Percentiles rank a stretch among this genome's conserved stretches.
Evolutionary conservation across 306 rosid genomes (phyloP).

Genomic region (Prunus kanzakura): DNA sequence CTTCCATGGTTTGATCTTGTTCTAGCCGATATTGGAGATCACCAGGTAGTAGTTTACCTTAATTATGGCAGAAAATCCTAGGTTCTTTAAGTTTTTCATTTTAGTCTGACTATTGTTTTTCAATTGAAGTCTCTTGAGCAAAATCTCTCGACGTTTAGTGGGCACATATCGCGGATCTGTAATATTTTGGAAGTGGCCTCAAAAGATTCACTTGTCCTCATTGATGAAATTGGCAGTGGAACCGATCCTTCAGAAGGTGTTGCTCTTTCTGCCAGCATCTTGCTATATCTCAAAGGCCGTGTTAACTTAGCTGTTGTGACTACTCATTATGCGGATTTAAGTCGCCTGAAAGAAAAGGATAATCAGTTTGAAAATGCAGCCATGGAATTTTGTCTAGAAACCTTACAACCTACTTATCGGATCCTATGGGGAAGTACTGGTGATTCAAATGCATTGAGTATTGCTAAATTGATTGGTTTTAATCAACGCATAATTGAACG

Average conservation of each 20-base stretch:
- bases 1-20: slow-evolving; percentile 96
- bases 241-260: slow-evolving; percentile 99
- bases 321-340: slow-evolving; percentile 90
- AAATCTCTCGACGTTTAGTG: slow-evolving; percentile 97
- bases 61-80: slow-evolving; percentile 26
- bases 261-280: slow-evolving; percentile 88
- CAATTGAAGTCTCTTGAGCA: slow-evolving; percentile 86
- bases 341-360: slow-evolving; percentile 70
- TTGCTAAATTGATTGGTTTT: slow-evolving; percentile 82
- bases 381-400: slow-evolving; percentile 76
- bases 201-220: slow-evolving; percentile 76
- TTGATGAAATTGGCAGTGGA: slow-evolving; percentile 95
- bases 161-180: slow-evolving; percentile 73
- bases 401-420: slow-evolving; percentile 77
- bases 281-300: slow-evolving; percentile 70
- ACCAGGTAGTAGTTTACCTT: slow-evolving; percentile 67
- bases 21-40: slow-evolving; percentile 94
- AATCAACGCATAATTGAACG: slow-evolving; percentile 53
- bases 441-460: slow-evolving; percentile 82
- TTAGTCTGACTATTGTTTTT: slow-evolving; percentile 46
- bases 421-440: slow-evolving; percentile 91
- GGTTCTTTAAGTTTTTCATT: slow-evolving; percentile 33
- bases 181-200: slow-evolving; percentile 72
- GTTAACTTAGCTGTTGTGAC: slow-evolving; percentile 85
- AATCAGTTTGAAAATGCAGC: slow-evolving; percentile 80